Evolutionary conservation across 208 protist genomes (phyloP), one percentile per base, ranked within the genome.

Genomic region (Wallacemonas sp.): DNA sequence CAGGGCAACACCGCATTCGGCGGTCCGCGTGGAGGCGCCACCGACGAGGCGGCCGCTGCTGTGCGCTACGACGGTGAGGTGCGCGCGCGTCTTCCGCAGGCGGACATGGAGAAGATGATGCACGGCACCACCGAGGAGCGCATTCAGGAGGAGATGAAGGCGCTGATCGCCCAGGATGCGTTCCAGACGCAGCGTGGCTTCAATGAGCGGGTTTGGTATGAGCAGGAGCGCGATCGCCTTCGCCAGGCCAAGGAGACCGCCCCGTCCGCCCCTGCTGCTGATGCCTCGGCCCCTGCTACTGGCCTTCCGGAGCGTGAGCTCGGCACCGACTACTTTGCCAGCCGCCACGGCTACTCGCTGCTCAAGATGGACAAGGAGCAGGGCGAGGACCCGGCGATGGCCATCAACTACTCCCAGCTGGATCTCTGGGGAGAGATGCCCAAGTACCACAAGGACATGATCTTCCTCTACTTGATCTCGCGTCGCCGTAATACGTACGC

Each of bases 381-480:
- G 23, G 42, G 12, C 3, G 48, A 36, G 31, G 65, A 66, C 67
- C 68, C 67, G 41, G 62, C 76, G 25, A 61, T 65, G 31, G 45
- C 77, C 18, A 73, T 57, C 3, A 67, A 85, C n/a, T 92, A 96
- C 68, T 69, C 74, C 4, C 84, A 96, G 70, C 82, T 96, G 0
- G 91, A 96, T 32, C 68, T 91, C 42, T 96, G 91, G 88, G 91
- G 76, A 1, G 91, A 96, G 70, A 86, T 96, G 83, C 91, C 91
- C n/a, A 93, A 89, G 76, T 96, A 96, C 75, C 72, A 74, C 59
- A 59, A 72, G 25, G 86, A 94, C 59, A 93, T 90, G 76, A 64
- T 93, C 23, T 96, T 96, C 38, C 77, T 96, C 25, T 96, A 96
- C 52, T 67, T 96, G 26, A 75, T 96, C 62, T 89, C 87, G 25